Evolutionary conservation across 345 rosid genomes (phyloP).

Genomic region (Reutealis trisperma): DNA sequence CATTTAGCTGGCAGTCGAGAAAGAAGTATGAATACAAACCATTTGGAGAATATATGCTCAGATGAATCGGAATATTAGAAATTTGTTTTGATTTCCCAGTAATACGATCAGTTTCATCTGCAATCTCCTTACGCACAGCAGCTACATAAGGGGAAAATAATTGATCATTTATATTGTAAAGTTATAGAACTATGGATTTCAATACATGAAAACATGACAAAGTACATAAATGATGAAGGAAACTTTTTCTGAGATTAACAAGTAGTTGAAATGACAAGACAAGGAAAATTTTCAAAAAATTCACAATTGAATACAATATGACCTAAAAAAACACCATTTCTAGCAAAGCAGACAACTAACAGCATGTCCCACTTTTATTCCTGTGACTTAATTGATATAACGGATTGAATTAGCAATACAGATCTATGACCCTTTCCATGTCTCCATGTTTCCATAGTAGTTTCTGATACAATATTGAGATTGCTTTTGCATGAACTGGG

Average conservation of each 20-base stretch:
- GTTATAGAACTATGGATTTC: background rate
- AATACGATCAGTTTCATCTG: constrained; percentile 75
- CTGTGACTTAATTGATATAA: background rate
- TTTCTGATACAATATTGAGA: background rate
- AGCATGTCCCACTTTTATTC: background rate
- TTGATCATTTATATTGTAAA: background rate
- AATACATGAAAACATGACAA: background rate
- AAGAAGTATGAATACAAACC: constrained; percentile 50
- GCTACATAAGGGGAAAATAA: constrained; percentile 39
- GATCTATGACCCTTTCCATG: background rate
- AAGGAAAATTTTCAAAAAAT: background rate
- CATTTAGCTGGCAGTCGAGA: constrained; percentile 13
- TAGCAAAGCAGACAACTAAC: background rate
- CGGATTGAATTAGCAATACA: background rate
- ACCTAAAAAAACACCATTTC: background rate
- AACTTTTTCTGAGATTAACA: background rate
- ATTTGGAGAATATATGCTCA: constrained; percentile 78
- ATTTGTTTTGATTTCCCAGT: constrained; percentile 72
- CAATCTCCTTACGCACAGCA: constrained; percentile 68
- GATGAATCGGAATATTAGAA: constrained; percentile 71
- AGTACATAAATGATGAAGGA: background rate
- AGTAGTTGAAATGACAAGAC: background rate
- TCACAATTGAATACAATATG: background rate
- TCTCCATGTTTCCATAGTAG: background rate
- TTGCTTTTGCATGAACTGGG: background rate